phyloP scores from a whole-genome alignment of 345 rosid species.

The Psidium guajava region DNA sequence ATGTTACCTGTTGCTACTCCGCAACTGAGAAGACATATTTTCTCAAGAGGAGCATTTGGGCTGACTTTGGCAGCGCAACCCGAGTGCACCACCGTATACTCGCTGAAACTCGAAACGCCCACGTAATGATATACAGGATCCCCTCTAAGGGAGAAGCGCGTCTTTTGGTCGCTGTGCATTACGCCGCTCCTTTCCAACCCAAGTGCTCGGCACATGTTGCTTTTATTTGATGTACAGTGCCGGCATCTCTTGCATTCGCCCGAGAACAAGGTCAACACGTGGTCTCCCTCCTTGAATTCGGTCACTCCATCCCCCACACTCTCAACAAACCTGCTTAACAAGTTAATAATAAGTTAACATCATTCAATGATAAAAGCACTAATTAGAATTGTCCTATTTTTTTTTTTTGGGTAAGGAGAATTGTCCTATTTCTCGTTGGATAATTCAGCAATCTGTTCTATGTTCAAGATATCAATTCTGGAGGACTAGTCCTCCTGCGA shows the following conservation, averaged over 20 bases:
- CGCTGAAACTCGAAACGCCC: conserved; percentile 92
- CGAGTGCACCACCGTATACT: conserved; percentile 82
- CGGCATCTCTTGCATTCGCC: conserved; percentile 74
- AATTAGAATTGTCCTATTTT: not conserved
- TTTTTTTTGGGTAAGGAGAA: too few species aligned
- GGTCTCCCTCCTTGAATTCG: conserved; percentile 80
- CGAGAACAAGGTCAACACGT: conserved; percentile 65
- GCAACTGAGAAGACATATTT: conserved; percentile 28
- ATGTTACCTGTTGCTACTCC: not conserved
- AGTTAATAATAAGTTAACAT: not conserved
- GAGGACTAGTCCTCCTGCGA: not conserved
- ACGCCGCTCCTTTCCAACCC: conserved; percentile 83
- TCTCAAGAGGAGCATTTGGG: conserved; percentile 53
- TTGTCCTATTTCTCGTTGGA: not conserved
- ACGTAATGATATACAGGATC: conserved; percentile 76
- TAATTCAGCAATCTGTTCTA: not conserved
- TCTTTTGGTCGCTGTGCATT: conserved; percentile 72
- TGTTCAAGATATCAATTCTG: not conserved
- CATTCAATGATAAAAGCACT: not conserved
- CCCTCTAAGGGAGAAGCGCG: conserved; percentile 71
- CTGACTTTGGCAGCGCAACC: conserved; percentile 89
- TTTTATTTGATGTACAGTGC: conserved; percentile 68
- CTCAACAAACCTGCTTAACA: conserved; percentile 67
- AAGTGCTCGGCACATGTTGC: conserved; percentile 75
- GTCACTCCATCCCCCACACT: conserved; percentile 68